Evolutionary conservation across 1,139 yeast species (phyloP).

Genomic region (Geotrichum klebahnii): DNA sequence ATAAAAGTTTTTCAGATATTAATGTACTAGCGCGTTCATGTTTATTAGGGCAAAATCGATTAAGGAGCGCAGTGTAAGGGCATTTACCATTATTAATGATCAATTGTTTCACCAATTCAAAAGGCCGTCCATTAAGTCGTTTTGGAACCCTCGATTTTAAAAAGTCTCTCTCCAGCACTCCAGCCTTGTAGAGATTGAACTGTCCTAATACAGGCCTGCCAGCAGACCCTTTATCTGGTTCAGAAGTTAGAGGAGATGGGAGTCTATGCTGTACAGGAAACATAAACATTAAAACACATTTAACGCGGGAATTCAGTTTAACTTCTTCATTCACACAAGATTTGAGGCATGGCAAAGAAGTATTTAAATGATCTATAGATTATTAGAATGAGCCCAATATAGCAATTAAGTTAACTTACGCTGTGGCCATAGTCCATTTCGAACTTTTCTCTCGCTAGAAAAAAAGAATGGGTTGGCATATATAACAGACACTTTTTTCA

Average conservation of each 20-base stretch:
- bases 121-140: slow-evolving; percentile 16
- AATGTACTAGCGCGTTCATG: slow-evolving; percentile 4
- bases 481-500: slow-evolving; percentile 3
- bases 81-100: slow-evolving; percentile 22
- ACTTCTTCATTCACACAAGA: background rate
- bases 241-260: slow-evolving; percentile 13
- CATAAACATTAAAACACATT: slow-evolving; percentile 15
- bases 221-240: background rate
- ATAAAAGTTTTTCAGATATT: slow-evolving; percentile 6
- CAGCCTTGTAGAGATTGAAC: slow-evolving; percentile 13
- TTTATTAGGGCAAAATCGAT: slow-evolving; percentile 27
- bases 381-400: slow-evolving; percentile 3
- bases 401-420: slow-evolving; percentile 6
- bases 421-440: slow-evolving; percentile 18
- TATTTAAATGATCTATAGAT: slow-evolving; percentile 18
- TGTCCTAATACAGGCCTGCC: background rate
- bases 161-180: slow-evolving; percentile 1
- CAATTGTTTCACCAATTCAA: slow-evolving; percentile 15
- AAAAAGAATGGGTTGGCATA: slow-evolving; percentile 16
- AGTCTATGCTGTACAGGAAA: slow-evolving; percentile 20
- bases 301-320: slow-evolving; percentile 8
- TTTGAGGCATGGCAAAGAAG: background rate
- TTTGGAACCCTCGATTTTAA: slow-evolving; percentile 16
- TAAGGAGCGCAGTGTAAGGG: slow-evolving; percentile 26
- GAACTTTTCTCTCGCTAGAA: slow-evolving; percentile 10